phyloP scores from a whole-genome alignment of 169 alveolate genomes.

The Fabrea salina region DNA sequence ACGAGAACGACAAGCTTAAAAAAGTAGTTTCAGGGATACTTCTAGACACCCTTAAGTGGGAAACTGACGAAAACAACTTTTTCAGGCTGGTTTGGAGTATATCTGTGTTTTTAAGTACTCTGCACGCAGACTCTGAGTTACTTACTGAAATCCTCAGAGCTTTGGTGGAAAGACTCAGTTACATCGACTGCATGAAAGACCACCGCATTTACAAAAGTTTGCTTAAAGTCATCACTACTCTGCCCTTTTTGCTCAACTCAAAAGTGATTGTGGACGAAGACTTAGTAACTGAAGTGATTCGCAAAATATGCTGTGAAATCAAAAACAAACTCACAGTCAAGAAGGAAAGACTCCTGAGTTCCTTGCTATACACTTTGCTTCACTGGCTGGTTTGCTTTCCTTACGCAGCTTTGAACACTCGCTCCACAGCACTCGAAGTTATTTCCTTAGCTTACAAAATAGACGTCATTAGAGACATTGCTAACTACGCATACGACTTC shows the following conservation, averaged over 20 bases:
- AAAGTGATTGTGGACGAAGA: background rate
- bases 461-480: background rate
- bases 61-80: constrained; percentile 8
- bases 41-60: background rate
- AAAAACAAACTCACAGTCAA: background rate
- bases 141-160: background rate
- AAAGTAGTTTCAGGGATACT: background rate
- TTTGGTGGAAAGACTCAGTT: background rate
- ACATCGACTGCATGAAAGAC: background rate
- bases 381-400: background rate
- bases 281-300: background rate
- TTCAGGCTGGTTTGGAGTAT: background rate
- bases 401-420: background rate
- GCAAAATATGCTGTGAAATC: background rate
- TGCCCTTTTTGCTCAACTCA: background rate
- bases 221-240: background rate
- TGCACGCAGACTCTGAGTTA: background rate
- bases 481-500: background rate
- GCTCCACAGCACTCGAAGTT: background rate
- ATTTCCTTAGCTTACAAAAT: background rate
- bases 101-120: background rate
- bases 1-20: background rate
- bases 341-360: background rate
- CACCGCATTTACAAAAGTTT: background rate
- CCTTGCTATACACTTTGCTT: background rate